phyloP scores from a whole-genome alignment of 2,329 filamentous ascomycete species.

The Trichophyton mentagrophytes region DNA sequence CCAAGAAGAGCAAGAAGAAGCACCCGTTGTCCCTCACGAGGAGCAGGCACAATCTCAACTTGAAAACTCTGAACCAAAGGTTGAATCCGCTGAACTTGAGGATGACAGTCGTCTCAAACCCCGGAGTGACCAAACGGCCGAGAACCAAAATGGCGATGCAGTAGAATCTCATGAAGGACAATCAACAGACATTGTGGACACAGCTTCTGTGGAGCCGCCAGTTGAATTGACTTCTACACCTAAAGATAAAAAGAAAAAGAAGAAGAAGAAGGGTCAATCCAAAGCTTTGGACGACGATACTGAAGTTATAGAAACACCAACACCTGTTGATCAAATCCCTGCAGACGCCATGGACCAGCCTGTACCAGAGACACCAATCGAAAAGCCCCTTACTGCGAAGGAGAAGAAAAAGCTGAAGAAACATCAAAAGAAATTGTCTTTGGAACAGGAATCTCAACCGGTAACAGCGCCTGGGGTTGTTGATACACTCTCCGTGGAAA shows the following conservation, averaged over 20 bases:
- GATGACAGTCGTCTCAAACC: not conserved
- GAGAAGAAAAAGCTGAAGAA: constrained; percentile 6
- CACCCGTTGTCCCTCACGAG: not conserved
- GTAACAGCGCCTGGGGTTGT: not conserved
- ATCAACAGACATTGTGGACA: not conserved
- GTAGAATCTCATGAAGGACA: not conserved
- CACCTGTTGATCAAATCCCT: not conserved
- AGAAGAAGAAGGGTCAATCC: not conserved
- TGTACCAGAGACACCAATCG: not conserved
- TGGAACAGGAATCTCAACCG: not conserved
- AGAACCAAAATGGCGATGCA: not conserved
- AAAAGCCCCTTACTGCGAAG: constrained; percentile 2
- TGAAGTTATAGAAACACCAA: not conserved
- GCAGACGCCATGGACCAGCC: not conserved
- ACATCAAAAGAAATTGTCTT: not conserved
- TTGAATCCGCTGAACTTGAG: not conserved
- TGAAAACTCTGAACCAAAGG: not conserved
- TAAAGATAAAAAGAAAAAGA: constrained; percentile 2
- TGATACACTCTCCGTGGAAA: not conserved
- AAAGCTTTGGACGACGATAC: not conserved
- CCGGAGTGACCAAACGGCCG: not conserved
- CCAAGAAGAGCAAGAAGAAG: not conserved
- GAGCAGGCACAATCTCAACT: not conserved
- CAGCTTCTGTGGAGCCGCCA: not conserved
- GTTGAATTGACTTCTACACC: not conserved